These are phyloP conservation scores for Rhizopogon vesiculosus DNA, from an alignment of 768 basidiomycete genomes.

Conservation along the genomic window DNA sequence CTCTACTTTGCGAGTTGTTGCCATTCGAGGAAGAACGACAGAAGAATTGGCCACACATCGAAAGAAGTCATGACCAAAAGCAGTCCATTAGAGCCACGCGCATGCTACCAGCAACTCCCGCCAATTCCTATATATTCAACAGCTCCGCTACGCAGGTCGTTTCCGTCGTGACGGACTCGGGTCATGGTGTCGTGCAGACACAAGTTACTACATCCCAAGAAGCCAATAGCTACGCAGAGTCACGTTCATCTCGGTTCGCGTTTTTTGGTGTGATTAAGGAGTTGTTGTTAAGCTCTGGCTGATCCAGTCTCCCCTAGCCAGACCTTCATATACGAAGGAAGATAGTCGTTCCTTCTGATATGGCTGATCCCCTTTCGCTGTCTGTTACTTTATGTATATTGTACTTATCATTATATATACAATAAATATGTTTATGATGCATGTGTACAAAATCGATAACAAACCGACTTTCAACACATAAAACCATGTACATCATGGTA, in stretches of 20 bases:
- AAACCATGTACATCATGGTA: too few species aligned
- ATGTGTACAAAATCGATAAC: too few species aligned
- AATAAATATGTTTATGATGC: too few species aligned
- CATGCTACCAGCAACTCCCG: neutral
- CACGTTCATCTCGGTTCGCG: conserved; percentile 18
- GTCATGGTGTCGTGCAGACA: conserved; percentile 17
- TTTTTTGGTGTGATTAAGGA: conserved; percentile 15
- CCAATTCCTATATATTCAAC: conserved; percentile 10
- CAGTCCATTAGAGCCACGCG: conserved; percentile 9
- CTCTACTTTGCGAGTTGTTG: conserved; percentile 37
- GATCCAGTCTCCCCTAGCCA: neutral
- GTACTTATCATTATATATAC: too few species aligned
- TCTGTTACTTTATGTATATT: too few species aligned
- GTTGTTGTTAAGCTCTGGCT: conserved; percentile 2
- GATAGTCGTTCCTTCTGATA: too few species aligned
- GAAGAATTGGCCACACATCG: conserved; percentile 41
- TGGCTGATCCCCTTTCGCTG: neutral
- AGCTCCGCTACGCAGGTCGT: conserved; percentile 14
- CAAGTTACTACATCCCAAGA: conserved; percentile 8
- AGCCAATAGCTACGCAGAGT: conserved; percentile 6
- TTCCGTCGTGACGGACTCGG: conserved; percentile 9
- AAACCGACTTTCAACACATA: too few species aligned
- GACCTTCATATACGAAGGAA: too few species aligned
- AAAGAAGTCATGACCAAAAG: conserved; percentile 9
- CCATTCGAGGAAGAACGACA: conserved; percentile 51